Conservation (phyloP, 805 yeast genomes). For the Zygotorulaspora florentina region DNA sequence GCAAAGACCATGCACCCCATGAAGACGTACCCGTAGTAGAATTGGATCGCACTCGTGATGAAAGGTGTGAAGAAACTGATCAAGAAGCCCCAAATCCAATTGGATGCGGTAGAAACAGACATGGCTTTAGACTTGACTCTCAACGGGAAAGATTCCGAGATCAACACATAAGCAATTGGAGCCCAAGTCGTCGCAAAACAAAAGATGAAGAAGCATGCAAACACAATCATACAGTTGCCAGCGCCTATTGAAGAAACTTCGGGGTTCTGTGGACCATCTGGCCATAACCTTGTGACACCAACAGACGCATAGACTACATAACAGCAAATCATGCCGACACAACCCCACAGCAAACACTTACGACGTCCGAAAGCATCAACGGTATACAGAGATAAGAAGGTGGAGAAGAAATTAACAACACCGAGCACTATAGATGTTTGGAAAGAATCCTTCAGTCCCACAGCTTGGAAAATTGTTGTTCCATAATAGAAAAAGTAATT, state of each 20-base stretch:
- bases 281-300: slow-evolving; percentile 47
- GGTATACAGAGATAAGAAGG: slow-evolving; percentile 46
- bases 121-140: slow-evolving; percentile 56
- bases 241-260: slow-evolving; percentile 44
- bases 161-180: slow-evolving; percentile 57
- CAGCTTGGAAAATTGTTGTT: slow-evolving; percentile 57
- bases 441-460: slow-evolving; percentile 55
- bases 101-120: slow-evolving; percentile 56
- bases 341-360: slow-evolving; percentile 44
- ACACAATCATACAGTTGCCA: slow-evolving; percentile 65
- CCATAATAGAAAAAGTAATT: slow-evolving; percentile 67
- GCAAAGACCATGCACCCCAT: slow-evolving; percentile 53
- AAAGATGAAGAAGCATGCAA: slow-evolving; percentile 62
- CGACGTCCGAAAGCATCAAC: slow-evolving; percentile 55
- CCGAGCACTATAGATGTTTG: slow-evolving; percentile 56
- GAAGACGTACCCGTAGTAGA: slow-evolving; percentile 62
- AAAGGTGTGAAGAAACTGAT: slow-evolving; percentile 68
- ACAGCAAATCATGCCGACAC: slow-evolving; percentile 45
- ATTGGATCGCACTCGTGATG: slow-evolving; percentile 58
- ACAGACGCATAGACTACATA: slow-evolving; percentile 49
- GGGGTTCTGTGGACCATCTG: slow-evolving; percentile 38
- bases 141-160: slow-evolving; percentile 64
- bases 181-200: slow-evolving; percentile 73
- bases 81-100: slow-evolving; percentile 61
- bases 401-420: slow-evolving; percentile 55